A percentile compares a stretch with the other conserved stretches of the same genome.
Conservation (phyloP, 257 asterid species). For the Henckelia pumila region DNA sequence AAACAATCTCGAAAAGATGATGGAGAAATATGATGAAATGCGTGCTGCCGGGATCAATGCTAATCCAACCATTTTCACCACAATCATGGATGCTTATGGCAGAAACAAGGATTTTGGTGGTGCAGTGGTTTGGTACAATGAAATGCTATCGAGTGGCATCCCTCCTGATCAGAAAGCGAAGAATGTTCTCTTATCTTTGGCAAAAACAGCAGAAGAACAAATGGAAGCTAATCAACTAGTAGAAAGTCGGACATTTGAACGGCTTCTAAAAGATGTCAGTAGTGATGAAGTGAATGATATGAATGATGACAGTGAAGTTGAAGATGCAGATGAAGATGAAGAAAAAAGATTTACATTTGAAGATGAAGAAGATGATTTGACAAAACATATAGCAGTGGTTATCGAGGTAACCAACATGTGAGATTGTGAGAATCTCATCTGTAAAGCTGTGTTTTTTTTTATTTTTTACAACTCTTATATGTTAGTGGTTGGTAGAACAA, state of each 20-base stretch:
- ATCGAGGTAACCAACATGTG: slow-evolving; percentile 17
- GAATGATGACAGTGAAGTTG: slow-evolving; percentile 25
- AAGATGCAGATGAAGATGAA: slow-evolving; percentile 19
- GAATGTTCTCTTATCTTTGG: slow-evolving; percentile 78
- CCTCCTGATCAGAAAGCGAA: slow-evolving; percentile 85
- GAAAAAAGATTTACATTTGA: slow-evolving; percentile 14
- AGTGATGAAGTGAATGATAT: slow-evolving; percentile 23
- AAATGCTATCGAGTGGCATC: slow-evolving; percentile 64
- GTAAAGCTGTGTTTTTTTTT: no score
- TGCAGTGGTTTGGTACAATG: slow-evolving; percentile 77
- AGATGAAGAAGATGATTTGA: slow-evolving; percentile 25
- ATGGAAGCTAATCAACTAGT: slow-evolving; percentile 64
- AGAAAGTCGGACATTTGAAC: slow-evolving; percentile 28
- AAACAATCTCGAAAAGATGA: slow-evolving; percentile 71
- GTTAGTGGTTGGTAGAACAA: no score
- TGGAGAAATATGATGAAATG: slow-evolving; percentile 81
- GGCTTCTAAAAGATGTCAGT: slow-evolving; percentile 14
- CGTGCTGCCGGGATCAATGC: slow-evolving; percentile 55
- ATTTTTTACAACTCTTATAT: no score
- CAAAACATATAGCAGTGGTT: slow-evolving; percentile 19
- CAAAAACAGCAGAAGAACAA: slow-evolving; percentile 74
- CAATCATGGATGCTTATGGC: slow-evolving; percentile 93
- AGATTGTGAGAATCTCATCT: slow-evolving; percentile 26
- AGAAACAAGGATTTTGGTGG: slow-evolving; percentile 72
- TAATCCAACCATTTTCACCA: slow-evolving; percentile 66